Evolutionary conservation across 129 eudicot genomes (phyloP).

Genomic region (Oenanthe sinensis): DNA sequence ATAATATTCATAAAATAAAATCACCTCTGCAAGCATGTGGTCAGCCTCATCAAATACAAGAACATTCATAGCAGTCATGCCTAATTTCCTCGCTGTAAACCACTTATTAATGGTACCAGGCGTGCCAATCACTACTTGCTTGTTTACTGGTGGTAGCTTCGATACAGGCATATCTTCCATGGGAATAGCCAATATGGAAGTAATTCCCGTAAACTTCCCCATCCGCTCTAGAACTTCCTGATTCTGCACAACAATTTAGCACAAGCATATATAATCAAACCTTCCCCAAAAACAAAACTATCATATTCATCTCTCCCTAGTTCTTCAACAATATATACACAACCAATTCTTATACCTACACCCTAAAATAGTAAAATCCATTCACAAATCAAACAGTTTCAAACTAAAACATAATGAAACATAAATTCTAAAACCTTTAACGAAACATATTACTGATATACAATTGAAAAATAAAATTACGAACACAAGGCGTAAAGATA

Average conservation of each 20-base stretch:
- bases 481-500: background rate
- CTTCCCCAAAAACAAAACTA: background rate
- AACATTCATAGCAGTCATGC: slow-evolving; percentile 54
- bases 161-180: slow-evolving; percentile 37
- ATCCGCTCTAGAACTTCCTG: slow-evolving; percentile 79
- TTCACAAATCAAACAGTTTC: background rate
- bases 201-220: slow-evolving; percentile 76
- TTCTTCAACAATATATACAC: background rate
- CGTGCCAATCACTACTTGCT: slow-evolving; percentile 81
- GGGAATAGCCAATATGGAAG: slow-evolving; percentile 59
- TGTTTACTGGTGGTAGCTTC: slow-evolving; percentile 43
- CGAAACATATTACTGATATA: too few relatives aligned
- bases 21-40: slow-evolving; percentile 84
- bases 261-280: background rate
- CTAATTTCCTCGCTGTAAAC: slow-evolving; percentile 49
- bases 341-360: background rate
- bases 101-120: slow-evolving; percentile 76
- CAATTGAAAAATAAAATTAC: too few relatives aligned
- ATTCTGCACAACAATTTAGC: slow-evolving; percentile 37
- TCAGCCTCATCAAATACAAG: slow-evolving; percentile 97
- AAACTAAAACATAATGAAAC: too few relatives aligned
- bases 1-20: background rate
- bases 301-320: background rate
- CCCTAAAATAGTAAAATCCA: background rate
- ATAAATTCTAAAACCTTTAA: too few relatives aligned